Evolutionary conservation across 306 rosid species (phyloP), one percentile per base, ranked within the genome.

Genomic region (Astragalus membranaceus): DNA sequence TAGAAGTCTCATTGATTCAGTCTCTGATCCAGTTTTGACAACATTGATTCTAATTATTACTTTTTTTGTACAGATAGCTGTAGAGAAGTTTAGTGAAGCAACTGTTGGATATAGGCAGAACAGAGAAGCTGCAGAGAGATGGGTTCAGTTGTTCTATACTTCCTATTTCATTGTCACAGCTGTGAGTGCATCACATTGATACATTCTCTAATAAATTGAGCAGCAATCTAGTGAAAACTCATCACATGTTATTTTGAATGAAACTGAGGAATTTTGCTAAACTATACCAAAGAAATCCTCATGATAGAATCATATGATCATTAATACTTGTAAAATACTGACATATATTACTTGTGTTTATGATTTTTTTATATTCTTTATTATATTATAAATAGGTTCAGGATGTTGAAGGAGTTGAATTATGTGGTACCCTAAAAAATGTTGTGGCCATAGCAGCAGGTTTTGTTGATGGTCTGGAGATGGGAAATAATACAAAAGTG

Each of bases 381-480:
- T 20, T 20, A 37, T 73, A 75, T 68, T 55, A 61, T 63, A 55
- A 32, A 64, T 67, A 95, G 99, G 91, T 88, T 76, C 92, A 87
- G 71, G 97, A 95, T 53, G 91, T 91, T 67, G 99, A 95, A 87
- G 97, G 97, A 73, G 96, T 91, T 36, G 99, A 91, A 75, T 72
- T 91, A 57, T 95, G 99, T 75, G 99, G 99, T 76, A 95, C 99
- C 16, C 87, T 95, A 71, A 95, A 95, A 82, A 95, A 95, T 67
- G 85, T 91, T 56, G 97, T 95, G 79, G 99, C 99, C 81, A 44
- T 95, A 75, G 99, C 96, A 32, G 99, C 97, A 87, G 99, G 98
- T 82, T 89, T 91, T 83, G 97, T 95, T 74, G 99, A 95, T 82
- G 99, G 99, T 63, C 75, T 95, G 85, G 96, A 89, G 83, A 91